Conservation (phyloP, 2,329 filamentous ascomycete genomes). For the Parastagonospora avenae region DNA sequence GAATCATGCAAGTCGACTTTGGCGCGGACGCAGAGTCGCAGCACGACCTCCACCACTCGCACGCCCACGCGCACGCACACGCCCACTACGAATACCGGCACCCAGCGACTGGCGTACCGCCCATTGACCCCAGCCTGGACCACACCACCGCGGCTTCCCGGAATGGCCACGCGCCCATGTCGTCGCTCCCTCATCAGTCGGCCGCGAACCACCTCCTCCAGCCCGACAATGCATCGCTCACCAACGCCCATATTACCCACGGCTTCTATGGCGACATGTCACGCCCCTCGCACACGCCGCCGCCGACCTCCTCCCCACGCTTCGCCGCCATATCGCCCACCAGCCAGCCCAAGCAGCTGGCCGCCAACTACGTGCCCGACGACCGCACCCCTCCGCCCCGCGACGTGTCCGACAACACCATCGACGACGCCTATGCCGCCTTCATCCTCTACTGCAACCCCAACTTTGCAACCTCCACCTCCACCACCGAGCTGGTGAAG, state of each 20-base stretch:
- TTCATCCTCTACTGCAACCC: slow-evolving; percentile 95
- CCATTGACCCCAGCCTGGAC: slow-evolving; percentile 45
- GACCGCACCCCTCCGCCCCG: slow-evolving; percentile 68
- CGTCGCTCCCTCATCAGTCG: slow-evolving; percentile 1
- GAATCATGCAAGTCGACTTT: slow-evolving; percentile 48
- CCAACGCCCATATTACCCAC: slow-evolving; percentile 35
- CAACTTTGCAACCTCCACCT: slow-evolving; percentile 69
- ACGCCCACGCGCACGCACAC: slow-evolving; percentile 26
- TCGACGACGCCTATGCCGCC: slow-evolving; percentile 80
- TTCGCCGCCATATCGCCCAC: slow-evolving; percentile 45
- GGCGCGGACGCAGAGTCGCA: slow-evolving; percentile 39
- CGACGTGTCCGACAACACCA: slow-evolving; percentile 69
- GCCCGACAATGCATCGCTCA: slow-evolving; percentile 40
- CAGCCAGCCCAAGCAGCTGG: slow-evolving; percentile 40
- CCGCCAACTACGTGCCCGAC: slow-evolving; percentile 44
- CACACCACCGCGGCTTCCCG: slow-evolving; percentile 37
- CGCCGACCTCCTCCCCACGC: slow-evolving; percentile 46
- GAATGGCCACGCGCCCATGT: slow-evolving; percentile 45
- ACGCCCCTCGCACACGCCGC: slow-evolving; percentile 44
- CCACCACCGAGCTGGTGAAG: slow-evolving; percentile 73
- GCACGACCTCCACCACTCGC: slow-evolving; percentile 37
- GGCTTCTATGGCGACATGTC: slow-evolving; percentile 47
- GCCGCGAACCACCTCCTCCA: slow-evolving; percentile 38
- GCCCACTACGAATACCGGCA: slow-evolving; percentile 47
- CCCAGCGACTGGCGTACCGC: slow-evolving; percentile 33